Conservation (phyloP, 768 basidiomycete genomes). For the Boletales sp. region DNA sequence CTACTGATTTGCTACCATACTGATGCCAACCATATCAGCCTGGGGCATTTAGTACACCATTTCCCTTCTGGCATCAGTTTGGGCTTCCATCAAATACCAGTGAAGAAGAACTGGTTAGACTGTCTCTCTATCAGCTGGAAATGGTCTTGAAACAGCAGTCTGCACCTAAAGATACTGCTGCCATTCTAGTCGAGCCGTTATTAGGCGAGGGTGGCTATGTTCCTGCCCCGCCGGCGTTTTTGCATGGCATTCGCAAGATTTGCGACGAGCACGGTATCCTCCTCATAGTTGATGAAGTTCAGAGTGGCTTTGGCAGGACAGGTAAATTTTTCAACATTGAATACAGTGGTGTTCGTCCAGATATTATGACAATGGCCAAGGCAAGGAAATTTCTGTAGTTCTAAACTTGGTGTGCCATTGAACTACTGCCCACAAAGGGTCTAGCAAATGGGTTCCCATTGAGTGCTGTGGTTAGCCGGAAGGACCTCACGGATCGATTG, state of each 20-base stretch:
- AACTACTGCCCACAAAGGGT: slow-evolving; percentile 41
- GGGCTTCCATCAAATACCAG: slow-evolving; percentile 55
- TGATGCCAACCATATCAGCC: slow-evolving; percentile 45
- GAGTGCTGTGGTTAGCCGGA: slow-evolving; percentile 78
- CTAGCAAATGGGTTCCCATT: slow-evolving; percentile 93
- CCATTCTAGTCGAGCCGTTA: slow-evolving; percentile 91
- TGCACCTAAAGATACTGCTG: slow-evolving; percentile 81
- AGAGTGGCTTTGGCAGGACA: slow-evolving; percentile 87
- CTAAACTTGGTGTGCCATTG: background rate
- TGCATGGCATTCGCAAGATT: slow-evolving; percentile 75
- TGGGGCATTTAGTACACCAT: slow-evolving; percentile 76
- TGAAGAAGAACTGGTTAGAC: slow-evolving; percentile 51
- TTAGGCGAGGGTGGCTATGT: slow-evolving; percentile 97
- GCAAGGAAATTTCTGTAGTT: slow-evolving; percentile 32
- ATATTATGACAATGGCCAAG: slow-evolving; percentile 89
- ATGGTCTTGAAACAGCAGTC: slow-evolving; percentile 79
- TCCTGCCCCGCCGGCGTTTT: slow-evolving; percentile 75
- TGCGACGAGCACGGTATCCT: slow-evolving; percentile 87
- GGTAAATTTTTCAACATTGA: slow-evolving; percentile 81
- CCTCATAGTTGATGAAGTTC: slow-evolving; percentile 84
- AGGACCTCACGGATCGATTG: slow-evolving; percentile 76
- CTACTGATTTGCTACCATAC: background rate
- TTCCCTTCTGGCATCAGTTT: slow-evolving; percentile 92
- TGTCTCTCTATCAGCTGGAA: slow-evolving; percentile 78
- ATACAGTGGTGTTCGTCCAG: slow-evolving; percentile 81